Evolutionary conservation across 257 asterid genomes (phyloP).

Genomic region (Thymus quinquecostatus): DNA sequence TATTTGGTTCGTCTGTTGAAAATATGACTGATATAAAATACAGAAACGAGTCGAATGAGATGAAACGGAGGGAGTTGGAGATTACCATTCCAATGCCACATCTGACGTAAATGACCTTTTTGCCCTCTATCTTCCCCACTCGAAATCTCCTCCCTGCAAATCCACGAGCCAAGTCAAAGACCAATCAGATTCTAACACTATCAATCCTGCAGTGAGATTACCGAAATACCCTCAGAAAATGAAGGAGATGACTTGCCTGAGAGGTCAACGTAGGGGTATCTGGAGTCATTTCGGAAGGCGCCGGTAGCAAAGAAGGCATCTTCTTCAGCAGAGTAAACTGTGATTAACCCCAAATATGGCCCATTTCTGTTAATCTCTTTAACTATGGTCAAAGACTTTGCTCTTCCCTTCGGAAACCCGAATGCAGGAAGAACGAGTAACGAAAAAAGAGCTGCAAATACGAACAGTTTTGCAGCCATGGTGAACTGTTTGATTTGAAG

Average conservation of each 20-base stretch:
- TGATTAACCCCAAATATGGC: slow-evolving; percentile 58
- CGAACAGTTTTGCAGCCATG: slow-evolving; percentile 27
- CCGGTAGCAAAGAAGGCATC: slow-evolving; percentile 53
- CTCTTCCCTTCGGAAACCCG: slow-evolving; percentile 35
- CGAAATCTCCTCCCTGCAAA: slow-evolving; percentile 60
- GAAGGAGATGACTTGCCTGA: slow-evolving; percentile 38
- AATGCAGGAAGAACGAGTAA: slow-evolving; percentile 31
- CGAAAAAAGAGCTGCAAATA: slow-evolving; percentile 18
- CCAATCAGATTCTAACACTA: too few species aligned
- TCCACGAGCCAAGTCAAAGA: not conserved
- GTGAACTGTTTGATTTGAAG: too few species aligned
- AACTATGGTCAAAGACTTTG: slow-evolving; percentile 14
- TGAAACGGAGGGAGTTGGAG: too few species aligned
- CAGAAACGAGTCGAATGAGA: too few species aligned
- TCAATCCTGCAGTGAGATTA: not conserved
- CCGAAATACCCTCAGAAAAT: not conserved
- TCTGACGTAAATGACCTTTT: slow-evolving; percentile 56
- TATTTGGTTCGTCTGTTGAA: too few species aligned
- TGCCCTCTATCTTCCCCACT: slow-evolving; percentile 47
- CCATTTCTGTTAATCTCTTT: slow-evolving; percentile 44
- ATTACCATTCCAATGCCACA: slow-evolving; percentile 66
- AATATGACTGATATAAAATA: too few species aligned
- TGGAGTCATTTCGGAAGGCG: slow-evolving; percentile 41
- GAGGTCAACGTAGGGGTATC: slow-evolving; percentile 50
- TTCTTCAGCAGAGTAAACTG: slow-evolving; percentile 57